phyloP scores from a whole-genome alignment of 768 basidiomycete species.

The Trametes meyenii region DNA sequence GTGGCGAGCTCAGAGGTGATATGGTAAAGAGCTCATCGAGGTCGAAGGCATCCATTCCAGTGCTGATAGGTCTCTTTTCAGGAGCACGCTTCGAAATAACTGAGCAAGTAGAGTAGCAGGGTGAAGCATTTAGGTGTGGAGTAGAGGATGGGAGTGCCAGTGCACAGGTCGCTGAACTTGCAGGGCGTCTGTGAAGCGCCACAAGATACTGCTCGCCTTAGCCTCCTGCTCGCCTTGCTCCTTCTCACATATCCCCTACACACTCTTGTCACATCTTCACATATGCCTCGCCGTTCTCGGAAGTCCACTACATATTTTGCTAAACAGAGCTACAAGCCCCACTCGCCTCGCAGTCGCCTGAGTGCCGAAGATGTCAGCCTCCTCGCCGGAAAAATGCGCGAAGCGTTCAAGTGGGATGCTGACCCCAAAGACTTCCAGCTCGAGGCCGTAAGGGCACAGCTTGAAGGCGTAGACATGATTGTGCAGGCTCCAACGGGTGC shows the following conservation, averaged over 20 bases:
- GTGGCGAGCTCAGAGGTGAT: neutral
- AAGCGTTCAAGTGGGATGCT: constrained; percentile 29
- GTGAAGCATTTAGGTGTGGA: no score
- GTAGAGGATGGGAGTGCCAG: neutral
- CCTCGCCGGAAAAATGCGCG: constrained; percentile 17
- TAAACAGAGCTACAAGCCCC: neutral
- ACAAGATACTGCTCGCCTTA: no score
- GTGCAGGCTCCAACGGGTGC: constrained; percentile 42
- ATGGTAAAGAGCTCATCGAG: neutral
- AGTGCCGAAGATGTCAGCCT: constrained; percentile 2
- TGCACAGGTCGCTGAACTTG: neutral
- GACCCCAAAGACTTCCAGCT: constrained; percentile 35
- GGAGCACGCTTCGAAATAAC: no score
- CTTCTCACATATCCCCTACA: neutral
- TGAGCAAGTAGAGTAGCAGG: no score
- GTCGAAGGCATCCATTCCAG: neutral
- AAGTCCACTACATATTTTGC: neutral
- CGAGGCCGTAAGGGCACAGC: constrained; percentile 34
- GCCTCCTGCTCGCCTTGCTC: neutral
- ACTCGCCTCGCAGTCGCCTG: neutral
- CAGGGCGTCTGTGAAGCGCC: neutral
- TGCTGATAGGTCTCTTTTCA: no score
- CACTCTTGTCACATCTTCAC: neutral
- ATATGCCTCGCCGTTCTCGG: neutral
- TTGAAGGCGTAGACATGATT: constrained; percentile 36